Base-by-base conservation (phyloP, 257 asterid genomes). In the Nyctanthes arbortristis region DNA sequence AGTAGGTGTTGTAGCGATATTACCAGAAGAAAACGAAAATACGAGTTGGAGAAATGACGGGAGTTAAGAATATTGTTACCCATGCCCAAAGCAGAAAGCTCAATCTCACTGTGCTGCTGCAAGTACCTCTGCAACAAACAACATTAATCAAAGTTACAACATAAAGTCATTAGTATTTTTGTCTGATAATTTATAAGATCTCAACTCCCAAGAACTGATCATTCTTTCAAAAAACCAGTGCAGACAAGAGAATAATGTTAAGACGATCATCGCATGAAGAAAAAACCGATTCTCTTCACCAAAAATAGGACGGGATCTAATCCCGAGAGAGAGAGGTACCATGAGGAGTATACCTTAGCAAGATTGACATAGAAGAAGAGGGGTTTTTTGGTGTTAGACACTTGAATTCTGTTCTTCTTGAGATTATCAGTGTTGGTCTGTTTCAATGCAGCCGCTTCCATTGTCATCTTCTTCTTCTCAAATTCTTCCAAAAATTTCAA, bases 21-120 rank as follows among this genome's bases (percentile, higher is more conserved):
- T n/a, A n/a, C n/a, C n/a, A n/a, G n/a, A n/a, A n/a, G n/a, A n/a
- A n/a, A 3, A 37, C 1, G 13, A 37, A 37, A 37, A 37, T 39
- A 6, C 47, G 4, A 39, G 47, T 13, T 5, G n/a, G 10, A 2
- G 9, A 14, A 28, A 34, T 47, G 32, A 65, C 1, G 24, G 31
- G 40, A 52, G 55, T 61, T 16, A 32, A 73, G 25, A 45, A 45
- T 35, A 25, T 24, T 52, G 52, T 81, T 90, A 93, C 98, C 98
- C 97, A 91, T 91, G 78, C 98, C 97, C 84, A 93, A 73, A 67
- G 98, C 98, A 32, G 98, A 93, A 70, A 93, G 98, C 71, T 91
- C 97, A 79, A 93, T 92, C 85, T 93, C 98, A 58, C 82, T 77
- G 77, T 93, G 93, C 75, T 91, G 96, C 73, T 93, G 97, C 55